Conservation (phyloP, 2,329 filamentous ascomycete genomes). For the Rhinocladiella similis region DNA sequence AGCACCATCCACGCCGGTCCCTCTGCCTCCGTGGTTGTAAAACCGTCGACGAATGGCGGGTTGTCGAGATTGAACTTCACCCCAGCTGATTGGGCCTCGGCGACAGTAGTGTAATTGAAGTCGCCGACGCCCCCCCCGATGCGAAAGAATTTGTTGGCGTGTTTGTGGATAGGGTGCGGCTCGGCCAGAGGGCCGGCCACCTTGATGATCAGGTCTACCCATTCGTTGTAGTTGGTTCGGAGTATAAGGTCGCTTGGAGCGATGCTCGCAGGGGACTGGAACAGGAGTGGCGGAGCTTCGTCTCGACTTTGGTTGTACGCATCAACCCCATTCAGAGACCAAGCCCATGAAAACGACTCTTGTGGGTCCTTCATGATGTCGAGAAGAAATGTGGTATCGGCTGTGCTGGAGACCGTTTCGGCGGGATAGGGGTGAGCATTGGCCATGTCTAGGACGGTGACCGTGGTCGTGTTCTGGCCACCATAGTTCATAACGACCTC, state of each 20-base stretch:
- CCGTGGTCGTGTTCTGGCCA: slow-evolving; percentile 43
- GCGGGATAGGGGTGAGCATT: slow-evolving; percentile 51
- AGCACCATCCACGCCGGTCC: slow-evolving; percentile 51
- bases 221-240: slow-evolving; percentile 49
- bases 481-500: slow-evolving; percentile 52
- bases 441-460: slow-evolving; percentile 48
- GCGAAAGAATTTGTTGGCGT: slow-evolving; percentile 60
- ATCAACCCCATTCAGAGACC: slow-evolving; percentile 53
- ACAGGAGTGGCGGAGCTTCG: slow-evolving; percentile 46
- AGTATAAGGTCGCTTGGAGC: slow-evolving; percentile 51
- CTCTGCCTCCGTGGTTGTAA: slow-evolving; percentile 39
- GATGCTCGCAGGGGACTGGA: slow-evolving; percentile 39
- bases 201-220: slow-evolving; percentile 58
- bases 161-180: slow-evolving; percentile 65
- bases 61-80: slow-evolving; percentile 58
- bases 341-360: slow-evolving; percentile 49
- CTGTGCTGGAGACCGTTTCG: slow-evolving; percentile 41
- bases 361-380: slow-evolving; percentile 30
- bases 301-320: slow-evolving; percentile 40
- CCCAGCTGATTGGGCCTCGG: slow-evolving; percentile 51
- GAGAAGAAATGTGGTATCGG: slow-evolving; percentile 50
- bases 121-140: slow-evolving; percentile 54
- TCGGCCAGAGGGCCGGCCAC: slow-evolving; percentile 49
- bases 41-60: slow-evolving; percentile 56
- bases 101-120: slow-evolving; percentile 56